Base-by-base conservation (phyloP, 2,329 filamentous ascomycete species). In the Alternaria arbusti region DNA sequence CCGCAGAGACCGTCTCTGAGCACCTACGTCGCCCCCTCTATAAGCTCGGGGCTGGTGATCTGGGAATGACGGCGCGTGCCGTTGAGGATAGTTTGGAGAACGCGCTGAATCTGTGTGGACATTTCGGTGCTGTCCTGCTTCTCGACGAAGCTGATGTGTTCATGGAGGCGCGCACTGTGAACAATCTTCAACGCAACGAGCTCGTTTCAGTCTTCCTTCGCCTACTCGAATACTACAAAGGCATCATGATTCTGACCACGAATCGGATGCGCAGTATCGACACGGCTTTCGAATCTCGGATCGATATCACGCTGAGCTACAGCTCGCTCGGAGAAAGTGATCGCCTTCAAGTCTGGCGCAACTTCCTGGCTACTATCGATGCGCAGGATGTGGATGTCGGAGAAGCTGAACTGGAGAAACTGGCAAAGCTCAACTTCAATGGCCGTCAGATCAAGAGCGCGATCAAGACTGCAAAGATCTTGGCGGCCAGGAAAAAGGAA, bases 141-240 rank as follows among this genome's bases (percentile, higher is more conserved):
- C 55, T 72, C 25, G 68, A 72, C 47, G 70, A 70, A 28, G 68
- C 68, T n/a, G 70, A 89, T 59, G 85, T 88, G 12, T 89, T 87
- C 75, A 82, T 89, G 11, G 85, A 87, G 74, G 74, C 82, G 50
- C 83, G 86, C 2, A 67, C 52, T 9, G 13, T 47, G 13, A 61
- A 54, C 9, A 65, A 70, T 40, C 50, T 74, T 13, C 61, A 72
- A 40, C 63, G 72, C 11, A 74, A 74, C 43, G 67, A 64, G 13
- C 61, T 74, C 3, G 70, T 75, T 15, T 69, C 70, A 3, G 67
- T 73, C 2, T 67, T 75, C 54, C 70, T 83, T 3, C 75, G 82
- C 5, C 65, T 76, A 1, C 68, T 84, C 20, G 82, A 84, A 51
- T 83, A 83, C 64, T 83, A 79, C 66, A 68, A 75, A 23, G 82